Base-by-base conservation (phyloP, 2,329 filamentous ascomycete genomes). In the Nannizzia gypsea region DNA sequence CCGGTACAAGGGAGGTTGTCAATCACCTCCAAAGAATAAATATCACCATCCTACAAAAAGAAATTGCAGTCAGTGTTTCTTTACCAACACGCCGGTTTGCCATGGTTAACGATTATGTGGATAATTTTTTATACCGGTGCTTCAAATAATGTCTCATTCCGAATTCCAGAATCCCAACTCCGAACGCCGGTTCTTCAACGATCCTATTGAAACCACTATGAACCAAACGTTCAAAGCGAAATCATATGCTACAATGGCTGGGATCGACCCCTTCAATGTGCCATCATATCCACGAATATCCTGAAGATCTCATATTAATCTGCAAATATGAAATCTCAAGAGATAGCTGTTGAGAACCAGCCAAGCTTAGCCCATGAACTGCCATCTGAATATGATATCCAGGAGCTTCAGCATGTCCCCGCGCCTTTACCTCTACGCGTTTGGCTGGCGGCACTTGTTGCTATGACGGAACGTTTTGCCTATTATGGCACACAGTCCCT, bases 21-120 rank as follows among this genome's bases (percentile, higher is more conserved):
- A 4, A 63, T 62, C 2, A 76, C 63, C 36, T 77, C 73, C 60
- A 63, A 71, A 62, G 76, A 77, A 2, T 77, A 59, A 1, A 77
- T 46, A 36, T 76, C 65, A 1, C 73, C 74, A 56, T 77, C 66
- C 17, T 66, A 64, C 0, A 78, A 57, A 3, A 74, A 67, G 26
- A 78, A 66, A 64, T 77, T 77, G 56, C 67, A 71, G 60, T 77
- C 75, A 62, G 58, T 77, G 77, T 8, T 66, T 63, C 58, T 78
- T 74, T 1, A 77, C 63, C 1, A 76, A 65, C n/a, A 76, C 65
- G 5, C 66, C 60, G 1, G 50, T 40, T 40, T 40, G 6, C 38
- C 38, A 40, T 17, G 11, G n/a, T 8, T 24, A 48, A n/a, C 42
- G 24, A 48, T 48, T 22, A 20, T 20, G 42, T 6, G 11, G 11